These are phyloP conservation scores for Melampsora americana DNA, from an alignment of 1,284 basidiomycete species.

Conservation along the genomic window DNA sequence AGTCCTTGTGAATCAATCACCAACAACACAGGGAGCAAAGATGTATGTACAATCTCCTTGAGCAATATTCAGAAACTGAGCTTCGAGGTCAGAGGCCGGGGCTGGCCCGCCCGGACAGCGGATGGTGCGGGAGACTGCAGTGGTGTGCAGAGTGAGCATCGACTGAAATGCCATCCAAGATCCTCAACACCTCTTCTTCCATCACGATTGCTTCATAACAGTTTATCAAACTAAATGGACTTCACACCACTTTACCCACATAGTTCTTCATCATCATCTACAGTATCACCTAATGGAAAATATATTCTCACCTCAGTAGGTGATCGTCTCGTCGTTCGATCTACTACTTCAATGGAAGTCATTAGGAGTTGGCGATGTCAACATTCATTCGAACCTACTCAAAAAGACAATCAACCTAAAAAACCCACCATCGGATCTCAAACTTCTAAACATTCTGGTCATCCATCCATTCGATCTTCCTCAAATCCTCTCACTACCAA, in stretches of 20 bases:
- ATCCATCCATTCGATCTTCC: background rate
- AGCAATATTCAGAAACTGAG: too few species aligned
- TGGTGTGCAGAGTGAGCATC: too few species aligned
- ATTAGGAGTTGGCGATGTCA: slow-evolving; percentile 30
- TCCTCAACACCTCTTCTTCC: too few species aligned
- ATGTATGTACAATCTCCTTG: too few species aligned
- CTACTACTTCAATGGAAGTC: slow-evolving; percentile 18
- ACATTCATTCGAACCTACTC: background rate
- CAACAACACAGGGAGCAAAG: too few species aligned
- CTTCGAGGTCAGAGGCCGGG: too few species aligned
- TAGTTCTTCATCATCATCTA: slow-evolving; percentile 28
- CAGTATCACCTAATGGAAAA: slow-evolving; percentile 24
- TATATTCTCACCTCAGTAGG: slow-evolving; percentile 33
- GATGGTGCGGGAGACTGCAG: too few species aligned
- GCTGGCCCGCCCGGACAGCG: too few species aligned
- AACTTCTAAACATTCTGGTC: background rate
- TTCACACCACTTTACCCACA: slow-evolving; percentile 42
- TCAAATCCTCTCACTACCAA: background rate
- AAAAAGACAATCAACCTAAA: background rate
- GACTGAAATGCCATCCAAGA: too few species aligned
- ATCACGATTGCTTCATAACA: too few species aligned
- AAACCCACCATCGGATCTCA: background rate
- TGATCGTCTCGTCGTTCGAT: slow-evolving; percentile 25
- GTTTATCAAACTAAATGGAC: slow-evolving; percentile 9
- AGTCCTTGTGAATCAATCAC: too few species aligned